These are phyloP conservation scores for Tolypocladium nubicola DNA, from an alignment of 2,329 filamentous ascomycete genomes.

Conservation along the genomic window DNA sequence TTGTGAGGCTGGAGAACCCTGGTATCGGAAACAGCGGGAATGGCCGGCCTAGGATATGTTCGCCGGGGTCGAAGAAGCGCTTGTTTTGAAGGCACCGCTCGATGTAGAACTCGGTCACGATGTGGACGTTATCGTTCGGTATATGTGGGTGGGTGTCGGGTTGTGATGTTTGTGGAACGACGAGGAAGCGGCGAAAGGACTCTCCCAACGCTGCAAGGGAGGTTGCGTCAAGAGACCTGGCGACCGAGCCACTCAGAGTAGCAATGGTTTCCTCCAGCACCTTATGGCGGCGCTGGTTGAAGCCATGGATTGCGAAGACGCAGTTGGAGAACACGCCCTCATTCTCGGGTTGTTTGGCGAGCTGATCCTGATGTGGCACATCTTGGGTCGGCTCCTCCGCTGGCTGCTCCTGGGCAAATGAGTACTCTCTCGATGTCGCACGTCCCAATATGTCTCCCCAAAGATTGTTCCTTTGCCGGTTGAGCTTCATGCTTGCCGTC, in stretches of 20 bases:
- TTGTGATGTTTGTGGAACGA: conserved; percentile 43
- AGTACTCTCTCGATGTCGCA: conserved; percentile 23
- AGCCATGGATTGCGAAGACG: conserved; percentile 51
- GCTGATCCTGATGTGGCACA: not conserved
- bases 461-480: conserved; percentile 68
- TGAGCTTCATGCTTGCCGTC: conserved; percentile 75
- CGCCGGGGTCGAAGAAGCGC: conserved; percentile 54
- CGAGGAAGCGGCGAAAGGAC: conserved; percentile 33
- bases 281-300: conserved; percentile 39
- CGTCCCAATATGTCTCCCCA: conserved; percentile 77
- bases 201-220: conserved; percentile 16
- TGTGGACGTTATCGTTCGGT: conserved; percentile 27
- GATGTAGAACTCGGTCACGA: conserved; percentile 86
- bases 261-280: conserved; percentile 35
- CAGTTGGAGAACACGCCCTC: conserved; percentile 42
- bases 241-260: conserved; percentile 36
- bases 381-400: conserved; percentile 1
- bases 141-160: conserved; percentile 31
- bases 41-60: conserved; percentile 66
- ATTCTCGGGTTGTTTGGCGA: conserved; percentile 1
- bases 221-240: conserved; percentile 30
- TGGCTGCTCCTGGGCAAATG: conserved; percentile 15
- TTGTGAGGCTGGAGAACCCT: conserved; percentile 57
- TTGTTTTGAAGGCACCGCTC: conserved; percentile 79
- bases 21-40: conserved; percentile 60